Evolutionary conservation across 208 protist species (phyloP).

Genomic region (Trichomonas tenax): DNA sequence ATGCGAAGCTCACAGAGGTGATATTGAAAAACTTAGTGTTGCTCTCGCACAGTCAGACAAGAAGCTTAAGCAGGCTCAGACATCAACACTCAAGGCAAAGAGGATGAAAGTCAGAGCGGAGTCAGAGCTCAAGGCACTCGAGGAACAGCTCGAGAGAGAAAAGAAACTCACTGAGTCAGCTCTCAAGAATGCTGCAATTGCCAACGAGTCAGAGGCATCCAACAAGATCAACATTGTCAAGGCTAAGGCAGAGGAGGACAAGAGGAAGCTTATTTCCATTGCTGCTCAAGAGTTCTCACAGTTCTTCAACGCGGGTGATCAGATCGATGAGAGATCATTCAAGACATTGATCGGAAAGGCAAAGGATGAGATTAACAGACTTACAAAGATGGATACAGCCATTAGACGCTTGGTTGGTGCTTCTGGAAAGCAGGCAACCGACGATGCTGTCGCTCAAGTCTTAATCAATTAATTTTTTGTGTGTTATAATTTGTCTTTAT

Average conservation of each 20-base stretch:
- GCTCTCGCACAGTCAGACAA: not conserved
- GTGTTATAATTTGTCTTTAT: not conserved
- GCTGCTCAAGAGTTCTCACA: not conserved
- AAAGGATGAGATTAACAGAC: not conserved
- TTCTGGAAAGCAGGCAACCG: not conserved
- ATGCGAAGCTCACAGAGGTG: not conserved
- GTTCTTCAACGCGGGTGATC: not conserved
- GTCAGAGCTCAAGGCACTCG: not conserved
- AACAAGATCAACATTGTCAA: not conserved
- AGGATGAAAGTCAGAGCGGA: not conserved
- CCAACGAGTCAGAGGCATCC: not conserved
- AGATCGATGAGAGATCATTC: not conserved
- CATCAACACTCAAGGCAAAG: not conserved
- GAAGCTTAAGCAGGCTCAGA: not conserved
- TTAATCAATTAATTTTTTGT: not conserved
- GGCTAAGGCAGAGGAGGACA: not conserved
- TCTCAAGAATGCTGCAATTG: not conserved
- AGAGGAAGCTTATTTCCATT: not conserved
- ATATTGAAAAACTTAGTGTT: not conserved
- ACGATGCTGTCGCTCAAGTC: not conserved
- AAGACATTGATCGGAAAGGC: not conserved
- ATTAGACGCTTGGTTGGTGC: not conserved
- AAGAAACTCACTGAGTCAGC: not conserved
- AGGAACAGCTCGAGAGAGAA: not conserved
- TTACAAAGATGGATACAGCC: not conserved